Conservation (phyloP, 2,329 filamentous ascomycete genomes). For the Diaporthe nobilis region DNA sequence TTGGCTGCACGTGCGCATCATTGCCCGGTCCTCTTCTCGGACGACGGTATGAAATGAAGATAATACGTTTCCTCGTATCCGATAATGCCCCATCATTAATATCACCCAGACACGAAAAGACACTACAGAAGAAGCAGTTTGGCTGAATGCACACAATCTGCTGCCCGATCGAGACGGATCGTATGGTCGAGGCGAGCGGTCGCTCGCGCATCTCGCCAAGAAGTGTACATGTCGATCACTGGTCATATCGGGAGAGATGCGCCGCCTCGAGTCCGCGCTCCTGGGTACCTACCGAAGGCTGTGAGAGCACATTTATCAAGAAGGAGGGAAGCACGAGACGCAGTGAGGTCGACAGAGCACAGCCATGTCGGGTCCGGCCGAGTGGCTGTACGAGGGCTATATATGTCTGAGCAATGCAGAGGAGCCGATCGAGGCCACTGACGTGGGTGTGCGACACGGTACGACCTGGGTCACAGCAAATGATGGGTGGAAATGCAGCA, state of each 20-base stretch:
- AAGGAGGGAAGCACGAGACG: not conserved
- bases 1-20: not conserved
- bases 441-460: not conserved
- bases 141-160: not conserved
- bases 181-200: not conserved
- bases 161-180: not conserved
- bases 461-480: not conserved
- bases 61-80: not conserved
- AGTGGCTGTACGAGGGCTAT: not conserved
- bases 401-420: not conserved
- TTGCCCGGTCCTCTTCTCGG: not conserved
- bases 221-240: not conserved
- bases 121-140: not conserved
- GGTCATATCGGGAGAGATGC: not conserved
- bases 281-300: not conserved
- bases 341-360: not conserved
- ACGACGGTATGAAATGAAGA: not conserved
- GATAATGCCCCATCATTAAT: not conserved
- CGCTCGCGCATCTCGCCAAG: not conserved
- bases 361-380: not conserved
- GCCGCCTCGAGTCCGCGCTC: no score
- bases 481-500: conserved; percentile 13
- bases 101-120: not conserved
- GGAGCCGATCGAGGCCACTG: not conserved
- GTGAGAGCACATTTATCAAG: not conserved